Conservation (phyloP, 2,329 filamentous ascomycete genomes). For the Aquanectria penicillioides region DNA sequence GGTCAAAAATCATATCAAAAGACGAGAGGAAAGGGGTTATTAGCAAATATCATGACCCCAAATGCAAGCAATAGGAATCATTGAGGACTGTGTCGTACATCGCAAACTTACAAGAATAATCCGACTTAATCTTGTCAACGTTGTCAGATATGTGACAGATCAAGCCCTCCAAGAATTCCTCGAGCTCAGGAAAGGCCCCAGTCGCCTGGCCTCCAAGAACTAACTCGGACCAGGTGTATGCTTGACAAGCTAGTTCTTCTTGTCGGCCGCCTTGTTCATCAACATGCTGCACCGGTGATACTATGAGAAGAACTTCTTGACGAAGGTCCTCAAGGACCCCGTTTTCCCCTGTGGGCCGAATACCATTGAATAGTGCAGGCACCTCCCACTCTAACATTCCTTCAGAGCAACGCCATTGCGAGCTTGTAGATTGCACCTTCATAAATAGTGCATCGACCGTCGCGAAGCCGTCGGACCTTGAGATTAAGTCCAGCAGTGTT, state of each 20-base stretch:
- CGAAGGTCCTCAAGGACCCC: background rate
- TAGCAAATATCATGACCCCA: too few relatives aligned
- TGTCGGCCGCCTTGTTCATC: background rate
- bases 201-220: background rate
- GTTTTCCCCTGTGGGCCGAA: background rate
- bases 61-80: too few relatives aligned
- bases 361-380: background rate
- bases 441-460: too few relatives aligned
- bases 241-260: background rate
- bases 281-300: background rate
- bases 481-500: too few relatives aligned
- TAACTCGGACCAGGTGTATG: background rate
- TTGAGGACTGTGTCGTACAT: too few relatives aligned
- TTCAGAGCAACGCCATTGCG: background rate
- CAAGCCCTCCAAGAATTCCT: background rate
- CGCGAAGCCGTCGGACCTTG: too few relatives aligned
- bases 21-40: too few relatives aligned
- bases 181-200: background rate
- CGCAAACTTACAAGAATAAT: background rate
- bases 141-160: background rate
- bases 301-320: background rate
- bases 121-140: background rate
- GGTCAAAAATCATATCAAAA: too few relatives aligned
- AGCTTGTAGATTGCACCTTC: background rate
- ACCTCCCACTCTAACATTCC: background rate